Evolutionary conservation across 306 rosid species (phyloP).

Genomic region (Prosopis cineraria): DNA sequence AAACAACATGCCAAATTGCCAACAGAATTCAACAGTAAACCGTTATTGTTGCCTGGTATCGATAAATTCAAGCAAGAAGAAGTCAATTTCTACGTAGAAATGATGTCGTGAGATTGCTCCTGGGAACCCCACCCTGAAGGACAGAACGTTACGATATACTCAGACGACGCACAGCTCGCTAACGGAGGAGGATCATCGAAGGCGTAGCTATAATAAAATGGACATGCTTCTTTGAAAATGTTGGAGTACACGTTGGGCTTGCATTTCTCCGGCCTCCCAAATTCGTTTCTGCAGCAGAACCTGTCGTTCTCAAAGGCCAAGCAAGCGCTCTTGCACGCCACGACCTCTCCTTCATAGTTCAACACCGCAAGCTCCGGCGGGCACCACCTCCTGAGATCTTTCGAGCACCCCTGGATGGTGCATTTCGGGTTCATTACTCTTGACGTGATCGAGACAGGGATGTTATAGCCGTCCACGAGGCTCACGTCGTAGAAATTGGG

Average conservation of each 20-base stretch:
- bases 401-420: slow-evolving; percentile 58
- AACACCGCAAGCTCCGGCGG: slow-evolving; percentile 64
- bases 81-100: background rate
- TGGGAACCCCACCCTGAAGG: slow-evolving; percentile 62
- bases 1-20: no score
- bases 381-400: slow-evolving; percentile 56
- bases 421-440: slow-evolving; percentile 47
- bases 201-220: slow-evolving; percentile 74
- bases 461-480: slow-evolving; percentile 83
- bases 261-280: slow-evolving; percentile 65
- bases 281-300: slow-evolving; percentile 75
- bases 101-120: background rate
- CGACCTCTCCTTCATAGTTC: slow-evolving; percentile 52
- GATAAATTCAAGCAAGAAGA: background rate
- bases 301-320: slow-evolving; percentile 70
- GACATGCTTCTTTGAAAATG: slow-evolving; percentile 81
- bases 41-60: background rate
- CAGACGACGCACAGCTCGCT: slow-evolving; percentile 60
- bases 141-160: slow-evolving; percentile 68
- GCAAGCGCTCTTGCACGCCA: slow-evolving; percentile 90
- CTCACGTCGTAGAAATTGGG: slow-evolving; percentile 81
- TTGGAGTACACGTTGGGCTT: slow-evolving; percentile 71
- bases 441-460: slow-evolving; percentile 56
- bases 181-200: slow-evolving; percentile 71
- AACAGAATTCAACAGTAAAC: background rate